Percentiles rank a stretch among this genome's conserved stretches.
Conservation (phyloP, 1,284 basidiomycete species). For the Rhodofomes roseus region DNA sequence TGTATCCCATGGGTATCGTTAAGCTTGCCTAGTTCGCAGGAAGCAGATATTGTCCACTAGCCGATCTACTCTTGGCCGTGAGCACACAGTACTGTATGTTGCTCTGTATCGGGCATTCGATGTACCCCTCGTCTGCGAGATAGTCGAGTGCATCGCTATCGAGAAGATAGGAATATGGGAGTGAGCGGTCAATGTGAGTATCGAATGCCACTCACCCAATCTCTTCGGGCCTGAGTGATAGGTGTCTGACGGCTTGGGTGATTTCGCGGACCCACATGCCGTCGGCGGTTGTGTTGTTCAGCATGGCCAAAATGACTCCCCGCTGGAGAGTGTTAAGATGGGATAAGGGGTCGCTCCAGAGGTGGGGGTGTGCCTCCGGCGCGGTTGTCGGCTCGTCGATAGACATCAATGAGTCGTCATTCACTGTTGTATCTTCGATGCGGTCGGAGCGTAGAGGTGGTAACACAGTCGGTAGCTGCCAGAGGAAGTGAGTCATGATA, state of each 20-base stretch:
- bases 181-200: no score
- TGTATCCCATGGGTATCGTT: no score
- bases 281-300: slow-evolving; percentile 22
- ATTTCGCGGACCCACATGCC: slow-evolving; percentile 58
- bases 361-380: background rate
- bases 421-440: background rate
- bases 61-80: background rate
- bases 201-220: slow-evolving; percentile 46
- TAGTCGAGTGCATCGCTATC: slow-evolving; percentile 61
- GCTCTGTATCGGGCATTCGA: slow-evolving; percentile 35
- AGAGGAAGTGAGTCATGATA: background rate
- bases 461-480: background rate
- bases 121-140: slow-evolving; percentile 64
- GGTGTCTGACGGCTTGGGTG: slow-evolving; percentile 41
- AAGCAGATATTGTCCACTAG: background rate
- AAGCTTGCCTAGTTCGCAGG: background rate
- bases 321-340: slow-evolving; percentile 61
- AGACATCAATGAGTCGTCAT: background rate
- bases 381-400: background rate
- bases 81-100: background rate
- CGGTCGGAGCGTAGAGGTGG: background rate
- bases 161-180: background rate
- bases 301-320: slow-evolving; percentile 61
- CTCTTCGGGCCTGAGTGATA: slow-evolving; percentile 32
- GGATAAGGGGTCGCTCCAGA: slow-evolving; percentile 41